These are phyloP conservation scores for Solanum hybrid DNA, from an alignment of 305 asterid genomes.

Conservation along the genomic window DNA sequence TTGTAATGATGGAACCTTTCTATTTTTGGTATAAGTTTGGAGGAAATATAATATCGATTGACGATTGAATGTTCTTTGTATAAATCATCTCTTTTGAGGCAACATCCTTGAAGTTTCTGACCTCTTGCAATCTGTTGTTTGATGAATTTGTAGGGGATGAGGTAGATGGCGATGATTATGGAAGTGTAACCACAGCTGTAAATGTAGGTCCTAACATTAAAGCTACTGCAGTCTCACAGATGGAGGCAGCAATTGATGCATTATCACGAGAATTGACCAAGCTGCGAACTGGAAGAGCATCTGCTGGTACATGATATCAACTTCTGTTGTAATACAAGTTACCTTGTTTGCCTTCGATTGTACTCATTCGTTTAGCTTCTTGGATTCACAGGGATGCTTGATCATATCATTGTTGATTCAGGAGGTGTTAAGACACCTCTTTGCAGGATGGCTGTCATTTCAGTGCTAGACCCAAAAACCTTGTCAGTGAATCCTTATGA, in stretches of 20 bases:
- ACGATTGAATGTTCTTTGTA: background rate
- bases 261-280: slow-evolving; percentile 76
- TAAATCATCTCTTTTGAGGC: background rate
- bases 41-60: background rate
- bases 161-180: slow-evolving; percentile 31
- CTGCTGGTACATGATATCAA: slow-evolving; percentile 39
- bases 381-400: slow-evolving; percentile 70
- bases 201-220: slow-evolving; percentile 44
- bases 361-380: background rate
- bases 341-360: background rate
- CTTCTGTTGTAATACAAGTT: background rate
- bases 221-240: slow-evolving; percentile 47
- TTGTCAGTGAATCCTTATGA: slow-evolving; percentile 76
- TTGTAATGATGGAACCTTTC: background rate
- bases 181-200: slow-evolving; percentile 13
- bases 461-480: slow-evolving; percentile 79
- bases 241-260: slow-evolving; percentile 81
- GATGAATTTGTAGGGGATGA: slow-evolving; percentile 12
- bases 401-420: slow-evolving; percentile 81
- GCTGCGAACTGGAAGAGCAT: slow-evolving; percentile 87
- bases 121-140: background rate
- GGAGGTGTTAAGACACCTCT: slow-evolving; percentile 67
- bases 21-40: background rate
- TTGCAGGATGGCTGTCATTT: slow-evolving; percentile 79
- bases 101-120: background rate